A percentile compares a stretch with the other conserved stretches of the same genome.
Conservation (phyloP, 148 eudicot species). For the Silene latifolia region DNA sequence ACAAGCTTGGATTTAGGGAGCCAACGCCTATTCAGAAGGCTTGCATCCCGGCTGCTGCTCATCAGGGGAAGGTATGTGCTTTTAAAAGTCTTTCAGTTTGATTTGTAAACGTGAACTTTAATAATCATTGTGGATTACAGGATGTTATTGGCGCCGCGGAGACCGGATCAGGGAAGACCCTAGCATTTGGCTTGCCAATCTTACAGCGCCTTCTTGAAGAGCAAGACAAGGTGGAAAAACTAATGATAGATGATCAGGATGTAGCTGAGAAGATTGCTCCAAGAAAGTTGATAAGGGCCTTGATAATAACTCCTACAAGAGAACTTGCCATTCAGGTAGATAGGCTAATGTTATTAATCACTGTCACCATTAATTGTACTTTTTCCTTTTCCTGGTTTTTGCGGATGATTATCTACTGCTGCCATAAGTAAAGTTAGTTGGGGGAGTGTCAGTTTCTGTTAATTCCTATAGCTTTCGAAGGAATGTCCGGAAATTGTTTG, state of each 20-base stretch:
- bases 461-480: background rate
- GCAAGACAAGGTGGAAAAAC: conserved; percentile 63
- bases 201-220: conserved; percentile 92
- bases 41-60: conserved; percentile 95
- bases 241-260: conserved; percentile 42
- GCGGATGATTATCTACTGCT: conserved; percentile 3
- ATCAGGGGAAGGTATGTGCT: conserved; percentile 86
- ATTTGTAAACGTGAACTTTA: background rate
- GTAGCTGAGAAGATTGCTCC: conserved; percentile 57
- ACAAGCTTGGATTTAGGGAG: conserved; percentile 76
- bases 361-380: background rate
- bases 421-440: background rate
- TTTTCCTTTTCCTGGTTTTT: background rate
- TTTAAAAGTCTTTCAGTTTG: background rate
- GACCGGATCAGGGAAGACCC: conserved; percentile 98
- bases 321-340: conserved; percentile 97
- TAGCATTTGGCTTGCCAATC: conserved; percentile 97
- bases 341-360: background rate
- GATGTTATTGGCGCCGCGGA: conserved; percentile 99
- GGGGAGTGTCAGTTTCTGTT: background rate
- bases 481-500: background rate
- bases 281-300: conserved; percentile 59
- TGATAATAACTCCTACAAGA: conserved; percentile 87
- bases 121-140: conserved; percentile 34
- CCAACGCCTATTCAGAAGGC: conserved; percentile 96